Conservation (phyloP, 1,139 yeast genomes). For the Saccharomyces hybrid region DNA sequence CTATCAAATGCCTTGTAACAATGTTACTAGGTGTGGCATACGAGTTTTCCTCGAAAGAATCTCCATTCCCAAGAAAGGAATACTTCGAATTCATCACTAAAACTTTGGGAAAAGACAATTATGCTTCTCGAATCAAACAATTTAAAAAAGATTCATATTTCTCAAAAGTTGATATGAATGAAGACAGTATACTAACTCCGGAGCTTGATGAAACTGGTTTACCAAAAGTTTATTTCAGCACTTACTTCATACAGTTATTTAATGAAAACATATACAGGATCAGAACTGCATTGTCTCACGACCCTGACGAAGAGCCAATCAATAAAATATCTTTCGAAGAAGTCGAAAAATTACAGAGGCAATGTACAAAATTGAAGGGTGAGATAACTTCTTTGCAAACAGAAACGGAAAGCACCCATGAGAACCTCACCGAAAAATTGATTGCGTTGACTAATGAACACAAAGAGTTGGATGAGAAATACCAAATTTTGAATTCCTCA, state of each 20-base stretch:
- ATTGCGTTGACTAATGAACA: conserved; percentile 21
- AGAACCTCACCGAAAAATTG: conserved; percentile 7
- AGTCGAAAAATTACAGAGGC: conserved; percentile 46
- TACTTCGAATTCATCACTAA: conserved; percentile 55
- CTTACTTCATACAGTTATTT: conserved; percentile 54
- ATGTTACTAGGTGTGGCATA: conserved; percentile 69
- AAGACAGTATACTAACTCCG: conserved; percentile 38
- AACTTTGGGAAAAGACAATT: conserved; percentile 69
- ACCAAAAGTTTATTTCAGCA: conserved; percentile 72
- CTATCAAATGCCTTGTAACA: conserved; percentile 72
- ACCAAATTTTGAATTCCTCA: conserved; percentile 7
- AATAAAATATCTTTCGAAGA: conserved; percentile 60
- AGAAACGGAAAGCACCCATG: conserved; percentile 7
- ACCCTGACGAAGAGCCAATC: conserved; percentile 66
- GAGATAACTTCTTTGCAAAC: conserved; percentile 23
- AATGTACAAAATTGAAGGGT: conserved; percentile 31
- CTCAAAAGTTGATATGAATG: conserved; percentile 45
- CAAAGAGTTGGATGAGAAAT: conserved; percentile 9
- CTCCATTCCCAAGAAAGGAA: conserved; percentile 65
- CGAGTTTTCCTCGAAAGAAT: conserved; percentile 67
- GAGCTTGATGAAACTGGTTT: conserved; percentile 73
- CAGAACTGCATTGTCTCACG: conserved; percentile 62
- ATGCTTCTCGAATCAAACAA: conserved; percentile 63
- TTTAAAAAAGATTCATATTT: conserved; percentile 55
- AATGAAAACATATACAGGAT: conserved; percentile 68